Evolutionary conservation across 2,329 filamentous ascomycete species (phyloP), one percentile per base, ranked within the genome.

Genomic region (Diaporthe ampelina): DNA sequence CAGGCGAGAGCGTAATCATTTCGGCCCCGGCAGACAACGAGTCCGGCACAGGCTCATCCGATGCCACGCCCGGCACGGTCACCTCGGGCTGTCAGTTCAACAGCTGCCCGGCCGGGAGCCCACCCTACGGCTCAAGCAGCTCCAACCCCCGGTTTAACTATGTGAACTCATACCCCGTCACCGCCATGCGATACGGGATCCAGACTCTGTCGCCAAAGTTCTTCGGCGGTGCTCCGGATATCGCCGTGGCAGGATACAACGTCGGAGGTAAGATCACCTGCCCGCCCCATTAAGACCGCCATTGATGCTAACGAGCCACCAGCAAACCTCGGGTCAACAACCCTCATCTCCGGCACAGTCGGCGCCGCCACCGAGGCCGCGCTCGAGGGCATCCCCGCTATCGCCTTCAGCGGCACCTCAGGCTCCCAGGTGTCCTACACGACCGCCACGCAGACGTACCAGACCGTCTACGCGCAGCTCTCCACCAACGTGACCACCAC

Each of bases 141-240:
- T 87, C 87, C 0, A 84, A 89, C 75, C 85, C 89, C 0, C 87
- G 89, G 7, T 86, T 93, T 65, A 92, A 93, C 85, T 94, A 92
- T 85, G 92, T 94, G 71, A 94, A 94, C 84, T 92, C 90, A 0
- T 93, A 85, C 82, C 92, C 92, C 0, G 90, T 90, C 1, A 93
- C 92, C 0, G 84, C 90, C 1, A 90, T 93, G 78, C 87, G 89
- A 70, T 88, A 90, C 79, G 92, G 91, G 43, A 90, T 94, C 79
- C 83, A 90, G 74, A 87, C 84, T 6, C 85, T 91, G 32, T 88
- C 86, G 0, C 86, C 88, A 0, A 83, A 85, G 52, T 84, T 90
- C 71, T 93, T 91, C 85, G 85, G 85, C 63, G 84, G 84, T 6
- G 79, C 81, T 2, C 88, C 91, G 0, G 91, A 93, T 65, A 84